phyloP scores from a whole-genome alignment of 495 filamentous ascomycete genomes.

The Penicillium canariense region DNA sequence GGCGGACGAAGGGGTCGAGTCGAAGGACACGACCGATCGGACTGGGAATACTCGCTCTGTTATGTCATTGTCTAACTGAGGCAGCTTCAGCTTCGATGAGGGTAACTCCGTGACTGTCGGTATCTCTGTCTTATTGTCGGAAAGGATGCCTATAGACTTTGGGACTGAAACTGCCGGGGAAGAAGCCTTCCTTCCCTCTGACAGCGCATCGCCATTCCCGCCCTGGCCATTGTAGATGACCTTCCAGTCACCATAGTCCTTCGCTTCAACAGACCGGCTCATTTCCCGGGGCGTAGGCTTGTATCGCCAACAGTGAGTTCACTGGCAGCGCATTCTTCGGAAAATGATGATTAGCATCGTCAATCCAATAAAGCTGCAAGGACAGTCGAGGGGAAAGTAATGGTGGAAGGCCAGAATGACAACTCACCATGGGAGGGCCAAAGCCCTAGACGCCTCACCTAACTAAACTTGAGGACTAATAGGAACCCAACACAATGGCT shows the following conservation, averaged over 20 bases:
- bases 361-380: background rate
- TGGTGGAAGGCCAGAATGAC: background rate
- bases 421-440: background rate
- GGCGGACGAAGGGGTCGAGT: slow-evolving; percentile 26
- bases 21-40: slow-evolving; percentile 25
- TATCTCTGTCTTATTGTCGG: slow-evolving; percentile 23
- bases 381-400: background rate
- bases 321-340: background rate
- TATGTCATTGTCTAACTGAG: slow-evolving; percentile 18
- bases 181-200: slow-evolving; percentile 5
- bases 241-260: slow-evolving; percentile 18
- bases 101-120: slow-evolving; percentile 18
- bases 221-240: slow-evolving; percentile 13
- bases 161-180: slow-evolving; percentile 15
- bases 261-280: slow-evolving; percentile 1
- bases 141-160: slow-evolving; percentile 24
- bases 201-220: slow-evolving; percentile 4
- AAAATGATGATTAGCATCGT: background rate
- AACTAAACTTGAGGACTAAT: too few relatives aligned
- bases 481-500: too few relatives aligned
- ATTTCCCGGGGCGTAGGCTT: background rate
- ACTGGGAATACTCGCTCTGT: slow-evolving; percentile 28
- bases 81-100: slow-evolving; percentile 20
- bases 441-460: too few relatives aligned
- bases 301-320: background rate